Evolutionary conservation across 768 basidiomycete genomes (phyloP).

Genomic region (Kwoniella newhampshirensis): DNA sequence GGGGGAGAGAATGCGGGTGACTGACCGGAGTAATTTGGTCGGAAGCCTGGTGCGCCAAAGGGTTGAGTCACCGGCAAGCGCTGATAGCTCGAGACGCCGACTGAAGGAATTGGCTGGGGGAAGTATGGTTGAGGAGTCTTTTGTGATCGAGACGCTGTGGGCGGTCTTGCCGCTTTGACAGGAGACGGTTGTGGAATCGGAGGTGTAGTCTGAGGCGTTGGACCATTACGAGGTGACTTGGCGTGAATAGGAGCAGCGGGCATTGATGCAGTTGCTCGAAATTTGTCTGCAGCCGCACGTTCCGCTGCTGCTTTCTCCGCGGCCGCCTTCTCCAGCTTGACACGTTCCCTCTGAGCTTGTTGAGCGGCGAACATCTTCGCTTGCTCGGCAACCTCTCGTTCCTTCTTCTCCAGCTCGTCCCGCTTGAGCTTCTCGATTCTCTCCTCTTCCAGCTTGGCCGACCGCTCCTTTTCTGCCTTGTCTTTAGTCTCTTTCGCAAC

Average conservation of each 20-base stretch:
- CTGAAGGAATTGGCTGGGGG: slow-evolving; percentile 34
- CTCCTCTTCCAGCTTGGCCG: slow-evolving; percentile 63
- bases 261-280: slow-evolving; percentile 6
- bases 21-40: slow-evolving; percentile 25
- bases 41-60: slow-evolving; percentile 26
- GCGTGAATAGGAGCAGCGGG: slow-evolving; percentile 21
- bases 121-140: slow-evolving; percentile 42
- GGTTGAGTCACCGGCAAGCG: slow-evolving; percentile 38
- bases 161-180: slow-evolving; percentile 20
- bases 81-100: slow-evolving; percentile 22
- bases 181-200: slow-evolving; percentile 35
- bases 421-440: slow-evolving; percentile 60
- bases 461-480: slow-evolving; percentile 67
- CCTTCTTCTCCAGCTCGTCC: slow-evolving; percentile 46
- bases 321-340: slow-evolving; percentile 35
- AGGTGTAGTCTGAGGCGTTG: slow-evolving; percentile 29
- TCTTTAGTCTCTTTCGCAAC: slow-evolving; percentile 64
- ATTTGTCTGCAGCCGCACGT: slow-evolving; percentile 27
- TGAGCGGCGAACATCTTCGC: slow-evolving; percentile 35
- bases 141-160: slow-evolving; percentile 20
- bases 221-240: slow-evolving; percentile 28
- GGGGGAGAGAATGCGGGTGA: slow-evolving; percentile 37
- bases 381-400: slow-evolving; percentile 47
- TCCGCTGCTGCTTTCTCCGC: slow-evolving; percentile 26
- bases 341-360: slow-evolving; percentile 33